Conservation (phyloP, 345 rosid genomes). For the Citrus mangshanensis region DNA sequence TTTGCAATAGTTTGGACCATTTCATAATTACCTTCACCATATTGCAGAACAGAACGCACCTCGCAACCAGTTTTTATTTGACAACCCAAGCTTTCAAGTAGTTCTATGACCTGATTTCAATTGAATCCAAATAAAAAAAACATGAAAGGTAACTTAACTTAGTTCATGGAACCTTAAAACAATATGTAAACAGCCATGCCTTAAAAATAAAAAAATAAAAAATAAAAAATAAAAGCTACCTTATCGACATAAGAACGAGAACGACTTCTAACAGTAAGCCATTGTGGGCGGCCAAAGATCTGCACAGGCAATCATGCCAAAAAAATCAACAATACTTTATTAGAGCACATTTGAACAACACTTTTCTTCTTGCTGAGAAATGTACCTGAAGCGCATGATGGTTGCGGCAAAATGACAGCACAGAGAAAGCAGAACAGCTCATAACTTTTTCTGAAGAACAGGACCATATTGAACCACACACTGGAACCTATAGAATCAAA, state of each 20-base stretch:
- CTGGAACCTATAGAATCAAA: constrained; percentile 49
- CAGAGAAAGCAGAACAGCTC: constrained; percentile 78
- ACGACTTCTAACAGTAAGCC: constrained; percentile 72
- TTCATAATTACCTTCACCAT: constrained; percentile 31
- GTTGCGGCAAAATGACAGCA: constrained; percentile 79
- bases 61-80: constrained; percentile 56
- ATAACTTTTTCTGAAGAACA: constrained; percentile 70
- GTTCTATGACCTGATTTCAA: constrained; percentile 52
- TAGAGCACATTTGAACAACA: not conserved
- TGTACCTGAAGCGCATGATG: constrained; percentile 87
- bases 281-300: constrained; percentile 88
- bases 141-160: no score
- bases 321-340: not conserved
- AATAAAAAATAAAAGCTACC: constrained; percentile 24
- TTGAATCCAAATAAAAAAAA: no score
- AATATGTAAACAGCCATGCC: no score
- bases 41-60: constrained; percentile 45
- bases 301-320: constrained; percentile 17
- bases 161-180: no score
- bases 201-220: no score
- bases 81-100: constrained; percentile 60
- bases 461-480: constrained; percentile 92
- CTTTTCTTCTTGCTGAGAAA: not conserved
- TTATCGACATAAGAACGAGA: constrained; percentile 68
- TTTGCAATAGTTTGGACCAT: not conserved